Evolutionary conservation across 495 filamentous ascomycete genomes (phyloP), one percentile per base, ranked within the genome.

Genomic region (Lentithecium fluviatile): DNA sequence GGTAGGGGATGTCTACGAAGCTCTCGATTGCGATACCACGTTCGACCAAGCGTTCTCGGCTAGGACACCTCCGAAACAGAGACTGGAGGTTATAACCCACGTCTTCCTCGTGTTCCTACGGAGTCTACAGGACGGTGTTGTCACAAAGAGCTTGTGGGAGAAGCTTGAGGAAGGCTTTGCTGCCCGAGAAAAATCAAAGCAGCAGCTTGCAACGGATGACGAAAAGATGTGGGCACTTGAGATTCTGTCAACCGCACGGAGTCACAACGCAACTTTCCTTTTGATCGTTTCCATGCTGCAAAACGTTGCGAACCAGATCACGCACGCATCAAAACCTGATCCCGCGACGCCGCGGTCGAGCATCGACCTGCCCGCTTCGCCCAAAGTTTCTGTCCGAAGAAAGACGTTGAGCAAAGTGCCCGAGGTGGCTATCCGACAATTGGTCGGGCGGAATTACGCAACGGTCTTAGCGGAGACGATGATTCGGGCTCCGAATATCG

Each of bases 241-340:
- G 56, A 82, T 82, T 53, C 79, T 96, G 6, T 80, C 86, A 0
- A 76, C 81, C 10, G 80, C 82, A 0, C 90, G 91, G 0, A 83
- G 84, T 29, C 87, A 93, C 69, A 91, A 88, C 68, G 88, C 92
- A 58, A 89, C 87, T 0, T 94, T 95, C 69, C 86, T 92, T 8
- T 91, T 96, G 58, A 72, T 96, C 34, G 91, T 85, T 2, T 85
- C 88, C 43, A 90, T 92, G 81, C 80, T 96, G 60, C 67, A 65
- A 21, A 64, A 66, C 12, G 62, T 76, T 17, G 45, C 64, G 17
- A 56, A 52, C 29, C 68, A 75, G 32, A 65, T 71, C 23, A 54
- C 61, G 21, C 50, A 55, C 12, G 60, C 57, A n/a, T 56, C 58
- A 17, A 66, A 59, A 23, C 51, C 62, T 13, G 55, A 67, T 19